Base-by-base conservation (phyloP, 176 grass and related monocot genomes). In the Aegilops umbellulata region DNA sequence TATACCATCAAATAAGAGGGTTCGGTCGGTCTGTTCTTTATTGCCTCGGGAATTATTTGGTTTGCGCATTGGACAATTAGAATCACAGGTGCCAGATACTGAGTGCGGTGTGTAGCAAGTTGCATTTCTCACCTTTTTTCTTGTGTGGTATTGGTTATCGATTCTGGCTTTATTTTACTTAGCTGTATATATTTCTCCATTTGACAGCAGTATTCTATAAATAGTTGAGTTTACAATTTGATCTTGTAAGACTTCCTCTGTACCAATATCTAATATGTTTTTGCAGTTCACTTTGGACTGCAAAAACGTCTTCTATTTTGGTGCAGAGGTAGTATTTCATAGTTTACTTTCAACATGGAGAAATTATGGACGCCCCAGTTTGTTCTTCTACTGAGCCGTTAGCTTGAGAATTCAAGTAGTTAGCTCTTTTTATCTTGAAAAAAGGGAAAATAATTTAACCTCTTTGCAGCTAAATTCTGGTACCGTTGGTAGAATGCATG, bases 1-100 rank as follows among this genome's bases (percentile, higher is more conserved):
- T 88, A 77, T 88, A 76, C 69, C 29, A 8, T 91, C 53, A 77
- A 91, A 91, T 88, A 91, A 88, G 81, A 62, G 64, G 24, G 32
- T 80, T 69, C 23, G 10, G 78, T 64, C 53, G 8, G 82, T 64
- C 63, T 85, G 49, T 31, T 58, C 85, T 20, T 65, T 39, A 2
- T 78, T 57, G 6, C 77, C 12, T 35, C 76, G 17, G 60, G 3
- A 57, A 72, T 91, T 71, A 27, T 88, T 88, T 86, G 8, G 74
- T 77, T 83, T 85, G 61, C 7, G 7, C 46, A 71, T 57, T 77
- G 3, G 47, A 77, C 70, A 80, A 35, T 71, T 91, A 81, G 81
- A 87, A 29, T 73, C 71, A 78, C 24, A 85, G 71, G 22, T 85
- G 23, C 78, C 53, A 17, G 82, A 88, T 82, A 65, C 29, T 39